These are phyloP conservation scores for Neurospora africana DNA, from an alignment of 495 filamentous ascomycete genomes.

Conservation along the genomic window DNA sequence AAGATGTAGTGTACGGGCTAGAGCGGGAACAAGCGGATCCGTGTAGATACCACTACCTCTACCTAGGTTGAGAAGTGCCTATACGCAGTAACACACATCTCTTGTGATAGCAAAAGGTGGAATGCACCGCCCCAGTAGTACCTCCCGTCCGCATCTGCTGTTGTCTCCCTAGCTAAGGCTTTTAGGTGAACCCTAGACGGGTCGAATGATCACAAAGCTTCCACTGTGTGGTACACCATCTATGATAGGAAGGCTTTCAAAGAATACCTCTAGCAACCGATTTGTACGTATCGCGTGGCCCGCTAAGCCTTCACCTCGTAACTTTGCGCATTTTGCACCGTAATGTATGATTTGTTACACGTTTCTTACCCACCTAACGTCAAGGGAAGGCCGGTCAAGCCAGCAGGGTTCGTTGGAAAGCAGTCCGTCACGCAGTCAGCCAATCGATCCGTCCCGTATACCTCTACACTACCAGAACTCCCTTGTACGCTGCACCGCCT, in stretches of 20 bases:
- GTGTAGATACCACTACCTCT: too few species aligned
- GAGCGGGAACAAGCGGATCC: not conserved
- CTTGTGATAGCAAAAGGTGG: not conserved
- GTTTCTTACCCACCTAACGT: not conserved
- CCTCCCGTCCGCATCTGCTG: not conserved
- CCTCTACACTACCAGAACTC: not conserved
- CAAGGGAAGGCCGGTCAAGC: not conserved
- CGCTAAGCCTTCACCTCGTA: not conserved
- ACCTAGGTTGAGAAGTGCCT: not conserved
- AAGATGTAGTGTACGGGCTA: not conserved
- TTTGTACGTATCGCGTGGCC: not conserved
- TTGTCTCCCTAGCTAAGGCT: not conserved
- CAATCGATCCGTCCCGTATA: not conserved
- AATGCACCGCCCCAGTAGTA: not conserved
- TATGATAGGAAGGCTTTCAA: not conserved
- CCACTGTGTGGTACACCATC: not conserved
- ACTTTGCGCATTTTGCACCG: not conserved
- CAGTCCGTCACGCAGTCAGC: not conserved
- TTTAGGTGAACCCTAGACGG: not conserved
- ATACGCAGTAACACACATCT: not conserved
- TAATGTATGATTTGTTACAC: not conserved
- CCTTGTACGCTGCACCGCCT: not conserved
- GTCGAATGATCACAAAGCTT: not conserved
- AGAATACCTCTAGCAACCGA: not conserved
- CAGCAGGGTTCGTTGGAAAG: not conserved